phyloP scores from a whole-genome alignment of 345 rosid species.

The Bruguiera gymnorhiza region DNA sequence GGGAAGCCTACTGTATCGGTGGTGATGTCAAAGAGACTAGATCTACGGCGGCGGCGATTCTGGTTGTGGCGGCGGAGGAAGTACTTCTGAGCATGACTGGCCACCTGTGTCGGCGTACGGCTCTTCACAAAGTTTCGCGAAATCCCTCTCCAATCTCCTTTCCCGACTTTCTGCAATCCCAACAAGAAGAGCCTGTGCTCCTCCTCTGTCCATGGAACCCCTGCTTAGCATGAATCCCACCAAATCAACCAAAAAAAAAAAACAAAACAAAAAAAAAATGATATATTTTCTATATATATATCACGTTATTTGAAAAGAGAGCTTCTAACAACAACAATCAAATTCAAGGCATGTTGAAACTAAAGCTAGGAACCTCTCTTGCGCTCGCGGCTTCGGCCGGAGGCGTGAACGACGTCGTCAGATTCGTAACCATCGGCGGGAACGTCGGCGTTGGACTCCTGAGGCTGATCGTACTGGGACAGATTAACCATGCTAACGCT shows the following conservation, averaged over 20 bases:
- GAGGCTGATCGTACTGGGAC: conserved; percentile 54
- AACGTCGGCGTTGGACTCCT: conserved; percentile 42
- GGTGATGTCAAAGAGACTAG: conserved; percentile 74
- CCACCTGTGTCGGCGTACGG: conserved; percentile 78
- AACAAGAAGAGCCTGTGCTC: conserved; percentile 61
- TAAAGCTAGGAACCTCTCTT: conserved; percentile 48
- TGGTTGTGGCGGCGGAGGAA: conserved; percentile 64
- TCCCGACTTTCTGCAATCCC: conserved; percentile 67
- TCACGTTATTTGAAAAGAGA: not conserved
- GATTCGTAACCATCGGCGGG: conserved; percentile 56
- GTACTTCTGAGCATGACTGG: conserved; percentile 82
- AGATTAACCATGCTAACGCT: conserved; percentile 70
- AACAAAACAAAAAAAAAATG: not conserved
- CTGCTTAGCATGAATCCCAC: conserved; percentile 22
- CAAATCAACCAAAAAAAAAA: not conserved
- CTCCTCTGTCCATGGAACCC: conserved; percentile 84
- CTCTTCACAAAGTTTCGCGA: conserved; percentile 76
- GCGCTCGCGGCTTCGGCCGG: conserved; percentile 60
- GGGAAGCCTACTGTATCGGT: conserved; percentile 39
- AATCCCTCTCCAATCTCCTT: conserved; percentile 84
- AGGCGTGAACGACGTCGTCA: conserved; percentile 69
- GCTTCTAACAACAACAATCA: not conserved
- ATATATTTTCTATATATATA: too few species aligned
- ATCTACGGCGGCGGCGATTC: conserved; percentile 67
- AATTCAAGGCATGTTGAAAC: too few species aligned